Conservation (phyloP, 106 monocot species). For the Phalaenopsis aphrodite region DNA sequence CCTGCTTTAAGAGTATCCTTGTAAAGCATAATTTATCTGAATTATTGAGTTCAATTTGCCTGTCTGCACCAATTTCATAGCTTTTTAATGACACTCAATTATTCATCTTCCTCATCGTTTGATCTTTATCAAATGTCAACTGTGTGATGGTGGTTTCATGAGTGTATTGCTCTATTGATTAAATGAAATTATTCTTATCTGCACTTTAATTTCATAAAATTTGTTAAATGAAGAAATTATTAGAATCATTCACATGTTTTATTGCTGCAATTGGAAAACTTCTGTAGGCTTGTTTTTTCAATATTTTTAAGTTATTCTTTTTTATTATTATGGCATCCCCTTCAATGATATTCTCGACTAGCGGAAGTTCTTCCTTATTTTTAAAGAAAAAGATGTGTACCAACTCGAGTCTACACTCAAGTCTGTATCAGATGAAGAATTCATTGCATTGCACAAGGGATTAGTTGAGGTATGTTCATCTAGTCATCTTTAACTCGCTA, state of each 20-base stretch:
- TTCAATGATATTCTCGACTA: constrained; percentile 89
- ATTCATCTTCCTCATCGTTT: too few species aligned
- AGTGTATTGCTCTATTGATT: background rate
- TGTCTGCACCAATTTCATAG: too few species aligned
- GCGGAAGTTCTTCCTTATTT: constrained; percentile 66
- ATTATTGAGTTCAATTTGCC: too few species aligned
- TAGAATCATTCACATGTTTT: background rate
- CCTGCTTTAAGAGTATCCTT: too few species aligned
- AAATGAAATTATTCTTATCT: background rate
- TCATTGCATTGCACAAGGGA: constrained; percentile 50
- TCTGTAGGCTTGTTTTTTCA: background rate
- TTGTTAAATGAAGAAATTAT: background rate
- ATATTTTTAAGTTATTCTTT: constrained; percentile 72
- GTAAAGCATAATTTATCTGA: too few species aligned
- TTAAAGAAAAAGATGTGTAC: constrained; percentile 90
- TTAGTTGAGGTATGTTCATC: constrained; percentile 60
- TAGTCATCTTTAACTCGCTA: background rate
- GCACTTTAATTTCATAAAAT: background rate
- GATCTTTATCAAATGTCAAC: too few species aligned
- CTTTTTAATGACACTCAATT: too few species aligned
- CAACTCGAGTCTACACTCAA: constrained; percentile 70
- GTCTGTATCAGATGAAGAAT: constrained; percentile 56
- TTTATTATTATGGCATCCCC: constrained; percentile 87
- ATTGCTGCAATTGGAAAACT: background rate
- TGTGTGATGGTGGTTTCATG: background rate